Evolutionary conservation across 2,329 filamentous ascomycete species (phyloP).

Genomic region (Nigrospora sphaerica): DNA sequence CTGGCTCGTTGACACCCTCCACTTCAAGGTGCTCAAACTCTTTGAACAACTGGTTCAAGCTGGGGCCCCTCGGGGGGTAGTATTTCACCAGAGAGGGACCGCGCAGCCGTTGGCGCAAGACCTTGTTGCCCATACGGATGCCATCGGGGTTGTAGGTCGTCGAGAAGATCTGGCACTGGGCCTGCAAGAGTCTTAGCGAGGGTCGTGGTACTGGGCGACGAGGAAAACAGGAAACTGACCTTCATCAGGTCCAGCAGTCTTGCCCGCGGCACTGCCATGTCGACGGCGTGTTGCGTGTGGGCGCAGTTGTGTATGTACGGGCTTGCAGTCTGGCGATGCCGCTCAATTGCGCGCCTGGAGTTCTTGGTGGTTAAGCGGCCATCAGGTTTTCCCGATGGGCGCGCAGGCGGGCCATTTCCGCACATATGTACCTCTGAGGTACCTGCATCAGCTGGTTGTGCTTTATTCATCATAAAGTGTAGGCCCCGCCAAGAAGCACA

Average conservation of each 20-base stretch:
- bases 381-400: no score
- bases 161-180: constrained; percentile 86
- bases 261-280: constrained; percentile 56
- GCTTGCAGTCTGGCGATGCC: no score
- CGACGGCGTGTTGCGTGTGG: constrained; percentile 25
- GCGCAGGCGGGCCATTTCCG: no score
- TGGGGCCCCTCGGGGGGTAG: constrained; percentile 66
- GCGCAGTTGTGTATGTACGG: no score
- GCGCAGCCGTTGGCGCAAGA: constrained; percentile 79
- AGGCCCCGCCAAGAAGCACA: no score
- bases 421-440: no score
- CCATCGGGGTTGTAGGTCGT: constrained; percentile 83
- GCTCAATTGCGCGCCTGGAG: no score
- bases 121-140: constrained; percentile 80
- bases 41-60: constrained; percentile 63
- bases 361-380: no score
- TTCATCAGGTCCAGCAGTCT: constrained; percentile 69
- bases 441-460: no score
- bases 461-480: no score
- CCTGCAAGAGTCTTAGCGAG: constrained; percentile 38
- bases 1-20: constrained; percentile 64
- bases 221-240: constrained; percentile 38
- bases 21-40: constrained; percentile 64
- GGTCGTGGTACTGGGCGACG: not conserved
- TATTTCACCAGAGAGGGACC: constrained; percentile 81